Conservation (phyloP, 441 rosid genomes). For the Adansonia madagascariensis region DNA sequence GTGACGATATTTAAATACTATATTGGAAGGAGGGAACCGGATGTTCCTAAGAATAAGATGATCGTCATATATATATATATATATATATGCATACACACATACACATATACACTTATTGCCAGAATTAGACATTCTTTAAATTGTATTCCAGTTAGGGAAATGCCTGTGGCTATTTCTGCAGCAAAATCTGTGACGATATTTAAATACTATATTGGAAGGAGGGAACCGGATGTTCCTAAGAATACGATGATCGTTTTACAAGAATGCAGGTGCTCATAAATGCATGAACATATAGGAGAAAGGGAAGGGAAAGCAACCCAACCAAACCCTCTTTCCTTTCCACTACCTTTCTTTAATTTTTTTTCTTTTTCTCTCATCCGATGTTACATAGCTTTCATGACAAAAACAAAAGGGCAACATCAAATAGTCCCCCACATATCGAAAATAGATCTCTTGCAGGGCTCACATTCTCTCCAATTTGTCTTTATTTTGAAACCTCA, state of each 20-base stretch:
- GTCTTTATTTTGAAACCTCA: slow-evolving; percentile 9
- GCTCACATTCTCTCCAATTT: slow-evolving; percentile 36
- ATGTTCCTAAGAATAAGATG: background rate
- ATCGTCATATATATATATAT: background rate
- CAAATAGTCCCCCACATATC: slow-evolving; percentile 24
- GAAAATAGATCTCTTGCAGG: slow-evolving; percentile 14
- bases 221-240: background rate
- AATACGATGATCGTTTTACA: background rate
- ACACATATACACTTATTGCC: background rate
- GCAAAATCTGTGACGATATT: background rate
- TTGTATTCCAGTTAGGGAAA: slow-evolving; percentile 8
- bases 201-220: slow-evolving; percentile 8
- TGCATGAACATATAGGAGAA: background rate
- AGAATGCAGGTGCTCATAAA: background rate
- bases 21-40: background rate
- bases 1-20: slow-evolving; percentile 14
- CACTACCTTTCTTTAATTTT: background rate
- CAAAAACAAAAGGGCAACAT: background rate
- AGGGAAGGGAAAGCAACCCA: slow-evolving; percentile 6
- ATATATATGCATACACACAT: too few species aligned
- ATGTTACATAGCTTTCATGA: slow-evolving; percentile 39
- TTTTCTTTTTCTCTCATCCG: background rate
- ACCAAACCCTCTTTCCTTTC: background rate
- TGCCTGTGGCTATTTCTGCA: slow-evolving; percentile 5
- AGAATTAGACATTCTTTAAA: slow-evolving; percentile 22